Evolutionary conservation across 2,329 filamentous ascomycete genomes (phyloP), one percentile per base, ranked within the genome.

Genomic region (Colletotrichum acutatum): DNA sequence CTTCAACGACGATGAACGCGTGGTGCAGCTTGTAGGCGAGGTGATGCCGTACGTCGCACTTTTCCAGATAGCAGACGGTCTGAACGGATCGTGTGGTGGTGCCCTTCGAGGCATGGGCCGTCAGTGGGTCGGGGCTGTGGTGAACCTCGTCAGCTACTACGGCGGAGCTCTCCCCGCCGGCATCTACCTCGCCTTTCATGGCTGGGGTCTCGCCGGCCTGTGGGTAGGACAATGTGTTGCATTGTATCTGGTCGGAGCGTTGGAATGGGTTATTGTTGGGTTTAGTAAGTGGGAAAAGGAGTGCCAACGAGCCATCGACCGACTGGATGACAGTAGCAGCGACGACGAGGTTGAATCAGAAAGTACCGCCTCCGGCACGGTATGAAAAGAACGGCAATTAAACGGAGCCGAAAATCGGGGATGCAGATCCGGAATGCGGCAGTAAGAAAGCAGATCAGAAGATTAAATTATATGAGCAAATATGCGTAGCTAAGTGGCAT

Each of bases 31-130:
- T 0, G 95, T 95, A 0, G 90, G 92, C 0, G 84, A 92, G 19
- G 93, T 97, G 30, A 91, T 97, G 86, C 95, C 95, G 0, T 96
- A 92, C 77, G 95, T 97, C 1, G 95, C 95, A 0, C 85, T 97
- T 2, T 97, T 97, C 82, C 95, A 97, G 84, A 95, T 97, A 72
- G 94, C 95, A 0, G 95, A 97, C 79, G 95, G 95, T 0, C 83
- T 97, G 42, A 97, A 97, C 78, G 94, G 95, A 1, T 93, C 91
- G 72, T 97, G 95, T 78, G 95, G 95, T 1, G 95, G 95, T 1
- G 90, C 91, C 24, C 83, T 97, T 16, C 84, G 95, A 75, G 95
- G 95, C 0, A 97, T 96, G 94, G 95, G 95, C 2, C 85, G 93
- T 67, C 95, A 97, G 81, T 95, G 95, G 86, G 88, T 97, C 62